Conservation (phyloP, 495 filamentous ascomycete species). For the Astrocystis sublimbata region DNA sequence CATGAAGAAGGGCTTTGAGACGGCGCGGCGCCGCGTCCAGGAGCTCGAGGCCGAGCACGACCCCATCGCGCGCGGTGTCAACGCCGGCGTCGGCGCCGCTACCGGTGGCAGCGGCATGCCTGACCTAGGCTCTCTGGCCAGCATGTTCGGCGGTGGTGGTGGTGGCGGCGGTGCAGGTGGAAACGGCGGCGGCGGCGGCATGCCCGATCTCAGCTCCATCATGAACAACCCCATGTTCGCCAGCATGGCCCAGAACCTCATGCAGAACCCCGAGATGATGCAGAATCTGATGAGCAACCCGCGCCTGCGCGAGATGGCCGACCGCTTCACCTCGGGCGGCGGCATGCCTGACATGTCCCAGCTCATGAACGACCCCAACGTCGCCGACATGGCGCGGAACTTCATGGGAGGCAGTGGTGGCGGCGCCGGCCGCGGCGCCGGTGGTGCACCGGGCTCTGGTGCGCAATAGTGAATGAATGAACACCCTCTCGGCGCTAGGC, state of each 20-base stretch:
- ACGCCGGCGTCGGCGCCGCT: conserved; percentile 56
- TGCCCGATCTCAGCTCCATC: conserved; percentile 80
- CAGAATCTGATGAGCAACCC: conserved; percentile 92
- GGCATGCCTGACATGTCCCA: conserved; percentile 78
- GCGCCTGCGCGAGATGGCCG: conserved; percentile 77
- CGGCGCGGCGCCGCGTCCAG: conserved; percentile 78
- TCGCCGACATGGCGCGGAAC: conserved; percentile 87
- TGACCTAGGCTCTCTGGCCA: conserved; percentile 14
- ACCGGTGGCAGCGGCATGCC: conserved; percentile 52
- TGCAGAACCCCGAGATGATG: conserved; percentile 93
- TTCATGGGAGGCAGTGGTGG: conserved; percentile 68
- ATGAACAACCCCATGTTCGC: conserved; percentile 99
- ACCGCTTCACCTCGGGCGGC: conserved; percentile 64
- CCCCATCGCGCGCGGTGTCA: conserved; percentile 52
- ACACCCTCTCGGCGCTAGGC: too few relatives aligned
- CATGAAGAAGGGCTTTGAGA: conserved; percentile 95
- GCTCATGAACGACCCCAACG: conserved; percentile 86
- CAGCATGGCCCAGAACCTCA: conserved; percentile 92
- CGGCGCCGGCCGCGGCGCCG: conserved; percentile 47
- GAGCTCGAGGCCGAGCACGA: conserved; percentile 61
- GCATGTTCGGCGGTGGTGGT: conserved; percentile 35
- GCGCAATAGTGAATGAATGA: conserved; percentile 28
- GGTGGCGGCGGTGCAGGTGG: conserved; percentile 58
- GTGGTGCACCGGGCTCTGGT: conserved; percentile 29
- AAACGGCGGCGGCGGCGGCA: conserved; percentile 67